Evolutionary conservation across 2,329 filamentous ascomycete species (phyloP).

Genomic region (Hymenoscyphus scutula): DNA sequence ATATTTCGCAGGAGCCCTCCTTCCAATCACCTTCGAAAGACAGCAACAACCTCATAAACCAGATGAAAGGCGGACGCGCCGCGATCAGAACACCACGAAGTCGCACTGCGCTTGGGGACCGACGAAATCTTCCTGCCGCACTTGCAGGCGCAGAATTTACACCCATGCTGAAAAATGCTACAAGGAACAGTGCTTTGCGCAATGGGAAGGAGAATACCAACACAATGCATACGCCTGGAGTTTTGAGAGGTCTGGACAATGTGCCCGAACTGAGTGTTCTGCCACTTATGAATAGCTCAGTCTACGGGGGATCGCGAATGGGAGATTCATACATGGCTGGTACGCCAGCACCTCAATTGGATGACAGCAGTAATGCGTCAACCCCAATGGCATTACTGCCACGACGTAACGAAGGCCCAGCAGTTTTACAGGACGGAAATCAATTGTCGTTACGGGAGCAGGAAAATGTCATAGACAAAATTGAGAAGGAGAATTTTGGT

Average conservation of each 20-base stretch:
- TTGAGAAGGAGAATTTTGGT: constrained; percentile 98
- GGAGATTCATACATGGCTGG: constrained; percentile 57
- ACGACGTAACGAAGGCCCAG: constrained; percentile 60
- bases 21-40: constrained; percentile 79
- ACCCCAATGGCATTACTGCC: constrained; percentile 75
- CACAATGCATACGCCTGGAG: constrained; percentile 64
- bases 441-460: constrained; percentile 90
- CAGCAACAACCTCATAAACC: constrained; percentile 70
- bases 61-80: constrained; percentile 63
- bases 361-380: constrained; percentile 76
- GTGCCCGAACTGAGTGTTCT: constrained; percentile 73
- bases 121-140: constrained; percentile 64
- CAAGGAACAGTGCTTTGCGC: constrained; percentile 66
- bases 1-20: constrained; percentile 83
- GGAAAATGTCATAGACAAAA: constrained; percentile 90
- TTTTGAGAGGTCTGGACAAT: constrained; percentile 55
- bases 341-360: constrained; percentile 73
- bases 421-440: constrained; percentile 79
- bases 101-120: constrained; percentile 68
- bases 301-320: constrained; percentile 64
- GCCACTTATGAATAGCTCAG: constrained; percentile 69
- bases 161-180: constrained; percentile 81
- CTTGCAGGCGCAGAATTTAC: constrained; percentile 80
- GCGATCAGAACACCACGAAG: constrained; percentile 65
- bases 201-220: constrained; percentile 59